Base-by-base conservation (phyloP, 2,329 filamentous ascomycete genomes). In the Furcasterigmium furcatum region DNA sequence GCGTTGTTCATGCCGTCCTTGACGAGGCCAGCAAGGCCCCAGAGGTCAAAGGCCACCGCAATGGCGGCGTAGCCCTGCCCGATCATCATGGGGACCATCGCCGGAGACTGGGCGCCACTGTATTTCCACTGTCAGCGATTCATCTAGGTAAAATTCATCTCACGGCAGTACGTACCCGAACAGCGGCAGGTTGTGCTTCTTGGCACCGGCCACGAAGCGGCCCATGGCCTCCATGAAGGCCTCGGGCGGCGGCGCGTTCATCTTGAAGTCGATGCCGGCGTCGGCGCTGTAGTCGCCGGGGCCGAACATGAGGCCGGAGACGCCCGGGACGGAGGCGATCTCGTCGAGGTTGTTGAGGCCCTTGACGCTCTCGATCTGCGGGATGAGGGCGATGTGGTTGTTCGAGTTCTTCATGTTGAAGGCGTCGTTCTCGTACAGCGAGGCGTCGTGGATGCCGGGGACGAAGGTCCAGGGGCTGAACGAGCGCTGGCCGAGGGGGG, bases 351-450 rank as follows among this genome's bases (percentile, higher is more conserved):
- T 57, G 36, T 52, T 46, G n/a, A 57, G 9, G 18, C 52, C 54
- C 49, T 57, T 50, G 40, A 57, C 52, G 34, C 48, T 52, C 35
- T 52, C 46, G 16, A 49, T 52, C 48, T 57, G 55, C 38, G 55
- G 43, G 39, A 57, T 54, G 13, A 56, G 16, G 40, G 42, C 44
- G 43, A 56, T 46, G 48, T 56, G 54, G 7, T 46, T 47, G 46
- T 57, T 57, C n/a, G 50, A 49, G 22, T 20, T 52, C 36, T 42
- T 34, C 48, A 56, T 55, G 50, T 57, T 57, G 45, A 50, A 55
- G 16, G 38, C 30, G 45, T 57, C 55, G 32, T 45, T 21, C 5
- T 36, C 27, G 43, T 57, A 57, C 4, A 55, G 48, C 6, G 55
- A 57, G 16, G 36, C 29, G 39, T 53, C 47, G 5, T 48, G 48